Conservation (phyloP, 2,329 filamentous ascomycete genomes). For the Tympanopsis confertula region DNA sequence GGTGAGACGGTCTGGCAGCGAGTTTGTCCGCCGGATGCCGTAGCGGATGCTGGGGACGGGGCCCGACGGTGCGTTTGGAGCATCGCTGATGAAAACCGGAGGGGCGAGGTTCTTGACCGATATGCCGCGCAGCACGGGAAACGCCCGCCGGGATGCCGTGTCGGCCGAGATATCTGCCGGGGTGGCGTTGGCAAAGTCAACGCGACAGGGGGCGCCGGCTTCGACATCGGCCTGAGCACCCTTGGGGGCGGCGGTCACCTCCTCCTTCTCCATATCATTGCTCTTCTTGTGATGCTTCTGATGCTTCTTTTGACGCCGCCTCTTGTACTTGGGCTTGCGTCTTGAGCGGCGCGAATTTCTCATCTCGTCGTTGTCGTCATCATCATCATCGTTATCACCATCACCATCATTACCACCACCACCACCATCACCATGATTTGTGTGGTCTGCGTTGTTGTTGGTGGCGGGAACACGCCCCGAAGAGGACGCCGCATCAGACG, state of each 20-base stretch:
- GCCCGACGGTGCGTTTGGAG: conserved; percentile 7
- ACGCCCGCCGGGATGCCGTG: conserved; percentile 15
- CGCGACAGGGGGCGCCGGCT: conserved; percentile 19
- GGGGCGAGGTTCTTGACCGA: conserved; percentile 23
- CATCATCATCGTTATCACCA: conserved; percentile 6
- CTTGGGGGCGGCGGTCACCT: conserved; percentile 1
- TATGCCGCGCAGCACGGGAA: conserved; percentile 27
- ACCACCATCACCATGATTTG: too few relatives aligned
- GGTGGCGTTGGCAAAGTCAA: conserved; percentile 28
- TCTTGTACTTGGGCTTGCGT: conserved; percentile 4
- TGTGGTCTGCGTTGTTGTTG: too few relatives aligned
- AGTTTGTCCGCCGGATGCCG: conserved; percentile 40
- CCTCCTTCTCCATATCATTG: neutral
- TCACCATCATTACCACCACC: conserved; percentile 5
- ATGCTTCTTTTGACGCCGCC: conserved; percentile 20
- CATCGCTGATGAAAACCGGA: conserved; percentile 8
- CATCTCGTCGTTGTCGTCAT: conserved; percentile 7
- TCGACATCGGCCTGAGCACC: conserved; percentile 3
- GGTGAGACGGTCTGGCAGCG: conserved; percentile 39
- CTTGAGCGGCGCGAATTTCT: too few relatives aligned
- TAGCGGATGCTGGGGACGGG: conserved; percentile 14
- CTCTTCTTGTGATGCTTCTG: conserved; percentile 18
- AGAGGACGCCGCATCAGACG: too few relatives aligned
- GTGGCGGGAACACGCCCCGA: too few relatives aligned
- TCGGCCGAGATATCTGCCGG: conserved; percentile 16